Conservation (phyloP, 2,329 filamentous ascomycete genomes). For the Cladorrhinum sp. region DNA sequence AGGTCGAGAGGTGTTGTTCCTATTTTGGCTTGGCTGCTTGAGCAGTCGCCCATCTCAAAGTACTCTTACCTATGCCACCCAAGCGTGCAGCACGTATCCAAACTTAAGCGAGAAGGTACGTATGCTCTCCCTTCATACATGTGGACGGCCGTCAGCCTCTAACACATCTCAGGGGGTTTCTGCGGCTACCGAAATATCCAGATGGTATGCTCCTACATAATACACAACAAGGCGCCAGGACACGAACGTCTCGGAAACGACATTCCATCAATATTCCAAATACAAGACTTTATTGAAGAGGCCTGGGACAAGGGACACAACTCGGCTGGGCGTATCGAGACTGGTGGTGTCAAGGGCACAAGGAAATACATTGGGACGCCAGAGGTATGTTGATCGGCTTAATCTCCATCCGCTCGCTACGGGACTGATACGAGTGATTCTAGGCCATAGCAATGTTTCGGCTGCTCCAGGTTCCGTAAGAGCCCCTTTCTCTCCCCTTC, state of each 20-base stretch:
- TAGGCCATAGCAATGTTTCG: slow-evolving; percentile 77
- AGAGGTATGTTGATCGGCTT: too few relatives aligned
- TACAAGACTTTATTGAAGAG: slow-evolving; percentile 82
- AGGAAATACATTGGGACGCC: slow-evolving; percentile 94
- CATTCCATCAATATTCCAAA: slow-evolving; percentile 72
- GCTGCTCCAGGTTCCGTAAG: slow-evolving; percentile 64
- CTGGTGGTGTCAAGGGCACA: slow-evolving; percentile 81
- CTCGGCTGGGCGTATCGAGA: slow-evolving; percentile 69
- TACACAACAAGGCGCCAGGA: slow-evolving; percentile 54
- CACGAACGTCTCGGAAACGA: slow-evolving; percentile 55
- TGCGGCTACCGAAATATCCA: slow-evolving; percentile 96
- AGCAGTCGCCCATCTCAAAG: slow-evolving; percentile 60
- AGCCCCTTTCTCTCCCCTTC: slow-evolving; percentile 18
- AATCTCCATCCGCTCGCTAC: too few relatives aligned
- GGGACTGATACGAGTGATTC: too few relatives aligned
- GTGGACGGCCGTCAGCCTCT: not conserved
- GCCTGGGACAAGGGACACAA: slow-evolving; percentile 90
- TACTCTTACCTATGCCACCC: slow-evolving; percentile 79
- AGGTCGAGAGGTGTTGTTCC: slow-evolving; percentile 51
- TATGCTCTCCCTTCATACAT: not conserved
- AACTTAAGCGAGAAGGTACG: slow-evolving; percentile 68
- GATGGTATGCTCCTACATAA: slow-evolving; percentile 79
- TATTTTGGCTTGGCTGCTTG: slow-evolving; percentile 60
- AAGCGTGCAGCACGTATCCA: slow-evolving; percentile 73
- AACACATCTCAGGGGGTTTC: slow-evolving; percentile 63